Evolutionary conservation across 495 filamentous ascomycete genomes (phyloP), one percentile per base, ranked within the genome.

Genomic region (Tuber calosporum): DNA sequence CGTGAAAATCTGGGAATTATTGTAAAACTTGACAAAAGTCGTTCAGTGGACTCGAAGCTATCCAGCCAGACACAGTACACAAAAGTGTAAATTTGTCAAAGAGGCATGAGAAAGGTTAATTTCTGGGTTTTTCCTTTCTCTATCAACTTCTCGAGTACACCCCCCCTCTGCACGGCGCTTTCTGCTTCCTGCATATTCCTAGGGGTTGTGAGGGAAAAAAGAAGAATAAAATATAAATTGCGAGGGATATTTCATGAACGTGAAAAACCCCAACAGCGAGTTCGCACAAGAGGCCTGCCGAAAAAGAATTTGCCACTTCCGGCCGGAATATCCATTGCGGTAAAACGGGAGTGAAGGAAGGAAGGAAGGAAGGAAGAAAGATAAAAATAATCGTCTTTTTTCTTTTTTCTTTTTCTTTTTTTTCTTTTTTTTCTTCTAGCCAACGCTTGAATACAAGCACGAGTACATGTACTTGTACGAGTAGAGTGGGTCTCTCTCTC

Each of bases 201-300:
- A 26, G 53, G 53, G 53, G 53, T 34, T 34, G 26, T 11, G n/a
- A 30, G 26, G 53, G 6, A 17, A 6, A 34, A 34, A 17, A 58
- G 3, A 30, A 62, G 4, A 34, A 34, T 4, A 62, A 34, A 34
- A 15, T 30, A 13, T 26, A 34, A 62, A 62, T 34, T 34, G 9
- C 53, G 53, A 34, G 53, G 53, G 53, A 62, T 62, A 62, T 34
- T 62, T 62, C 26, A 34, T 62, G n/a, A 62, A 30, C n/a, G n/a
- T 34, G 9, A 30, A 15, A 62, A 34, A 26, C 30, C 53, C 53
- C 19, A 62, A 62, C 11, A 11, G 53, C 53, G 53, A 62, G 11
- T 62, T 62, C 53, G 26, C 53, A 62, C 53, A 62, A 62, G 53
- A 62, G 53, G 53, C 53, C 26, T 62, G 9, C 53, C 26, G 53